Evolutionary conservation across 1,284 basidiomycete genomes (phyloP).

Genomic region (Melampsora americana): DNA sequence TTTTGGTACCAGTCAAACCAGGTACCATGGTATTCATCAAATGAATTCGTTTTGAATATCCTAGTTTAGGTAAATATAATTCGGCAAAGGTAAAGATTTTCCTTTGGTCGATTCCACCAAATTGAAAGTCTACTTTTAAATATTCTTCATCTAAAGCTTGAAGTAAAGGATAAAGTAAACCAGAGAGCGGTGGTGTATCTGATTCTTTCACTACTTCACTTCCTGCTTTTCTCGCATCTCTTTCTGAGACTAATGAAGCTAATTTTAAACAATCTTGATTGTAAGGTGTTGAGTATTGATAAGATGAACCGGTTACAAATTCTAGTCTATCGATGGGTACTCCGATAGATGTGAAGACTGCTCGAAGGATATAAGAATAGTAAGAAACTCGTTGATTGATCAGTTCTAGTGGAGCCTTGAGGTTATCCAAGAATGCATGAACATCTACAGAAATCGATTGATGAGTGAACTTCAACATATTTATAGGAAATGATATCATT

Average conservation of each 20-base stretch:
- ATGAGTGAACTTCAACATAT: slow-evolving; percentile 15
- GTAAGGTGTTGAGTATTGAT: slow-evolving; percentile 88
- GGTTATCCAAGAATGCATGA: slow-evolving; percentile 95
- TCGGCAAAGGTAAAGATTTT: slow-evolving; percentile 99
- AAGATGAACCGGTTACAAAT: slow-evolving; percentile 84
- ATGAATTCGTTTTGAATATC: slow-evolving; percentile 91
- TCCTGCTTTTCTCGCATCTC: slow-evolving; percentile 97
- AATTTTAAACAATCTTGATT: slow-evolving; percentile 92
- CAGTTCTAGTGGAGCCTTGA: slow-evolving; percentile 94
- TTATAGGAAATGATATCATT: neutral
- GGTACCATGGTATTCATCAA: slow-evolving; percentile 99
- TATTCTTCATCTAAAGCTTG: slow-evolving; percentile 98
- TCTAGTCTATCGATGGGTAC: slow-evolving; percentile 79
- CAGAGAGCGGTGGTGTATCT: slow-evolving; percentile 81
- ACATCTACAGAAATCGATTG: slow-evolving; percentile 63
- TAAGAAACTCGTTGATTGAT: slow-evolving; percentile 84
- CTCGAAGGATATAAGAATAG: slow-evolving; percentile 76
- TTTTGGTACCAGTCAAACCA: slow-evolving; percentile 88
- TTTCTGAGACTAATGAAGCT: slow-evolving; percentile 82
- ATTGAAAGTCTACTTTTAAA: slow-evolving; percentile 93
- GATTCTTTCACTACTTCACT: slow-evolving; percentile 99
- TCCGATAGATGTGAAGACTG: slow-evolving; percentile 80
- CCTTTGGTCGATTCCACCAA: slow-evolving; percentile 96
- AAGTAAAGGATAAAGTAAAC: slow-evolving; percentile 89
- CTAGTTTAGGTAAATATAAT: slow-evolving; percentile 84